Evolutionary conservation across 78 protist species (phyloP), one percentile per base, ranked within the genome.

Genomic region (Dictyostelium firmibasis): DNA sequence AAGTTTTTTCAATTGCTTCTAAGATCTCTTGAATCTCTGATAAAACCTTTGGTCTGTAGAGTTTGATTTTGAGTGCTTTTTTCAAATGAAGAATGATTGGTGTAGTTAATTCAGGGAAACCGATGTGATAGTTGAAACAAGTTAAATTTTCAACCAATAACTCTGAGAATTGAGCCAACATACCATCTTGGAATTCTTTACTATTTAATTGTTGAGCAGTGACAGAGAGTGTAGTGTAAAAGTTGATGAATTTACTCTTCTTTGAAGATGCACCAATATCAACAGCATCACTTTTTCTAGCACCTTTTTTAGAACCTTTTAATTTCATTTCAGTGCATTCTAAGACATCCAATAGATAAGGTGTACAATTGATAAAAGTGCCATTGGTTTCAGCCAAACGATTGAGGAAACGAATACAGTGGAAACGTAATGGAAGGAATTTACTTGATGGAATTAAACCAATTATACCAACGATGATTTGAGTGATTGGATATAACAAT

Each of bases 41-140:
- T 3, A 93, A 31, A 16, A 67, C 53, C n/a, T 82, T 92, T 62
- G 81, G 85, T 77, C 83, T 77, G 23, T 77, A 43, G 29, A 33
- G 38, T 38, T 36, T 77, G 16, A 18, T 36, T 35, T 86, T 87
- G 47, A 72, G 31, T 3, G 76, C 31, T 41, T 33, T 50, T 35
- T 76, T 83, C 20, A 93, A 60, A 33, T 86, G 92, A 16, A 81
- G 3, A 14, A 82, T 14, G 7, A 77, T 50, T n/a, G 98, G 97
- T 16, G 91, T 35, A 1, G 69, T 23, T n/a, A 97, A 38, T 92
- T 98, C 99, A 3, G 98, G 98, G 94, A 97, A 98, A 25, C 93
- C 98, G 35, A 97, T 97, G 31, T 77, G 43, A 88, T 20, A 50
- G 3, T 85, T 44, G 86, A 79, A 81, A 14, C 81, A 44, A 10